phyloP scores from a whole-genome alignment of 2,329 filamentous ascomycete species.

The Apiospora malaysiana region DNA sequence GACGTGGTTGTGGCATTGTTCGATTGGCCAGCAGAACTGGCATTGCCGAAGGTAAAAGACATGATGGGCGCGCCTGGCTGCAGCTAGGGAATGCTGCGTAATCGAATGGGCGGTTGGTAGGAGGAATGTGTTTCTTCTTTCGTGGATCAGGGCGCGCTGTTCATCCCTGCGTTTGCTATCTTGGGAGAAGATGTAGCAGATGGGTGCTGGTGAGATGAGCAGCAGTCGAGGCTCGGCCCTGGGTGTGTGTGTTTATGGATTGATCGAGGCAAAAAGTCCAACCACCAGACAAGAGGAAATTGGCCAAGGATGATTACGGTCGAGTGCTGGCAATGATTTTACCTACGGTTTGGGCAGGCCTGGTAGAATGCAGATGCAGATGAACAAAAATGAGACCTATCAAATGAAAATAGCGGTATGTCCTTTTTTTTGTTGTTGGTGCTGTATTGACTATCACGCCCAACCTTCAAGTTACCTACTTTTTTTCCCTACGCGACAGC shows the following conservation, averaged over 20 bases:
- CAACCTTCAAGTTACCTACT: constrained; percentile 2
- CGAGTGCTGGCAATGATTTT: not conserved
- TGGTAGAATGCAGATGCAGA: not conserved
- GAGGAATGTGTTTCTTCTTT: constrained; percentile 21
- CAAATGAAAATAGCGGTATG: not conserved
- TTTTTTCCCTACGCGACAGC: constrained; percentile 17
- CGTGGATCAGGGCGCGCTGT: constrained; percentile 6
- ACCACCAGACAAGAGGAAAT: not conserved
- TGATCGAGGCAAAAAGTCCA: not conserved
- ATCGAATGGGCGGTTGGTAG: constrained; percentile 11
- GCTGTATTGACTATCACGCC: constrained; percentile 18
- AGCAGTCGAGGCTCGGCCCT: not conserved
- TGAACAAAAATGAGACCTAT: not conserved
- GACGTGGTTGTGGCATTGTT: constrained; percentile 46
- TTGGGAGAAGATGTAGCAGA: not conserved
- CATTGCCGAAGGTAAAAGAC: constrained; percentile 43
- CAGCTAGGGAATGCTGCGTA: constrained; percentile 25
- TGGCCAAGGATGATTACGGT: not conserved
- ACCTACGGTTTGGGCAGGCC: not conserved
- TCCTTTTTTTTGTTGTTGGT: not conserved
- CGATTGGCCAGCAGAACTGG: constrained; percentile 36
- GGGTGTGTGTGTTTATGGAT: not conserved
- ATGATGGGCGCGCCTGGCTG: constrained; percentile 32
- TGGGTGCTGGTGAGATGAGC: not conserved
- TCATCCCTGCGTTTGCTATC: constrained; percentile 18